These are phyloP conservation scores for Phytophthora europaea DNA, from an alignment of 352 stramenopile genomes.

Conservation along the genomic window DNA sequence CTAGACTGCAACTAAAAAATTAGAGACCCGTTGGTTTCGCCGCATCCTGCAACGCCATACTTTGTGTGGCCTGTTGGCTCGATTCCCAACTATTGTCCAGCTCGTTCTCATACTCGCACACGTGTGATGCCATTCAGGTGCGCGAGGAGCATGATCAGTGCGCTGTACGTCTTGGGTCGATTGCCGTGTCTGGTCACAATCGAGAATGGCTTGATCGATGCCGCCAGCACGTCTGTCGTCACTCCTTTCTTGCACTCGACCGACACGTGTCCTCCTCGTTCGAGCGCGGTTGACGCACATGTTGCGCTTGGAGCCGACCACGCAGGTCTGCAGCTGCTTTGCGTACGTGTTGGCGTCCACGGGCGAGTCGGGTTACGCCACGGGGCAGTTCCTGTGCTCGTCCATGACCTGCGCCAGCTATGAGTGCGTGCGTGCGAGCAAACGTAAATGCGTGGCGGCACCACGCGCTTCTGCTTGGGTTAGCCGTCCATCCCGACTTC, in stretches of 20 bases:
- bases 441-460: conserved; percentile 84
- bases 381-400: conserved; percentile 81
- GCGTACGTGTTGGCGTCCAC: conserved; percentile 43
- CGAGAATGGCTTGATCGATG: conserved; percentile 72
- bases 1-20: too few species aligned
- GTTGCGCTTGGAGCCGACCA: conserved; percentile 84
- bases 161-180: conserved; percentile 62
- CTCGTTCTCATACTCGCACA: too few species aligned
- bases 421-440: conserved; percentile 90
- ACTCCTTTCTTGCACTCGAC: conserved; percentile 84
- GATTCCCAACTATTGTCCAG: too few species aligned
- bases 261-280: conserved; percentile 89
- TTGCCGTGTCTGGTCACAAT: conserved; percentile 74
- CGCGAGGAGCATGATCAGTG: conserved; percentile 11
- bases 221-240: conserved; percentile 53
- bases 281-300: conserved; percentile 84
- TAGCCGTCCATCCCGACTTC: conserved; percentile 30
- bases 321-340: conserved; percentile 75
- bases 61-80: too few species aligned
- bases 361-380: conserved; percentile 62
- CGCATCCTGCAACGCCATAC: too few species aligned
- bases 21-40: too few species aligned
- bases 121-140: too few species aligned
- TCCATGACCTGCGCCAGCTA: conserved; percentile 84
- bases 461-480: conserved; percentile 38